phyloP scores from a whole-genome alignment of 352 stramenopile species.

The Pythium sp. region DNA sequence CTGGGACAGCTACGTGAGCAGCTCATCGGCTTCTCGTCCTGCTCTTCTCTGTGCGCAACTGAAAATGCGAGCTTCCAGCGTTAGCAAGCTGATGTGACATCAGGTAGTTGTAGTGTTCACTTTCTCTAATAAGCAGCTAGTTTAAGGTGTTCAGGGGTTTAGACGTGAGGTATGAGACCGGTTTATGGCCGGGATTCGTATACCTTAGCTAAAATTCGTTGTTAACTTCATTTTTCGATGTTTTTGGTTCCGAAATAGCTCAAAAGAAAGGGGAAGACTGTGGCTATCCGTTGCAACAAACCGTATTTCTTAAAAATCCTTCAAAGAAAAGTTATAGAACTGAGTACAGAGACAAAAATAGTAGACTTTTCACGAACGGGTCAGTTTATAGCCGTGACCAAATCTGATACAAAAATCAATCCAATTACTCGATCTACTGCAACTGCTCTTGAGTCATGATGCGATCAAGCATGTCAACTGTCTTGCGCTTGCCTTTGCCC shows the following conservation, averaged over 20 bases:
- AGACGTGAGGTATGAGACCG: neutral
- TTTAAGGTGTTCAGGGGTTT: no score
- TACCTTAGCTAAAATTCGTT: conserved; percentile 6
- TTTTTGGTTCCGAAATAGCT: conserved; percentile 2
- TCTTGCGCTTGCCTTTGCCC: conserved; percentile 3
- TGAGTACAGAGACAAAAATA: neutral
- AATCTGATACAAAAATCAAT: conserved; percentile 7
- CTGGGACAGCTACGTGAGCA: no score
- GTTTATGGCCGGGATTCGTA: no score
- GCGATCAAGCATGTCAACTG: neutral
- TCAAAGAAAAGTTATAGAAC: conserved; percentile 4
- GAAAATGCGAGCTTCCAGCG: no score
- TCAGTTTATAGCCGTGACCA: conserved; percentile 8
- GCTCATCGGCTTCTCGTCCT: no score
- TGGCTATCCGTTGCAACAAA: conserved; percentile 3
- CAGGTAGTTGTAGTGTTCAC: no score
- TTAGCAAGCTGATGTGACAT: no score
- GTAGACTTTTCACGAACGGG: conserved; percentile 7
- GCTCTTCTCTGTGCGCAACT: no score
- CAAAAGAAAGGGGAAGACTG: conserved; percentile 1
- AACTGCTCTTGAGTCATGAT: conserved; percentile 12
- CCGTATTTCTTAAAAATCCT: conserved; percentile 6
- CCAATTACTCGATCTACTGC: conserved; percentile 8
- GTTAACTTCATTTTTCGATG: conserved; percentile 5
- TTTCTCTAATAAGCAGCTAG: no score